phyloP scores from a whole-genome alignment of 345 rosid genomes.

The Sapria himalayana region DNA sequence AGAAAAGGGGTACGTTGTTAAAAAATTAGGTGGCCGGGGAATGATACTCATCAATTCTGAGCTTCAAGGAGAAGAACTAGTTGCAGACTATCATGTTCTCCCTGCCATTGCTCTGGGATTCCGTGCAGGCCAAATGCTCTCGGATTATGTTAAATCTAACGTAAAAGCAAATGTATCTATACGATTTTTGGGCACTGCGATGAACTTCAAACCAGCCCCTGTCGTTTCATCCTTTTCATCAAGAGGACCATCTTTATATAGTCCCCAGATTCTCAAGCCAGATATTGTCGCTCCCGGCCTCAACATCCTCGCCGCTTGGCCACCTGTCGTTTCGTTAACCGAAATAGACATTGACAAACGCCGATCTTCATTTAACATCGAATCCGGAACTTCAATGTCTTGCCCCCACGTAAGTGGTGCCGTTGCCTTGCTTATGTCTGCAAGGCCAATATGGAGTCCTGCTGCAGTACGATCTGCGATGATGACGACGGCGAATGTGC shows the following conservation, averaged over 20 bases:
- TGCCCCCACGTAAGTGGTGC: constrained; percentile 79
- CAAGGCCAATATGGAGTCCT: constrained; percentile 52
- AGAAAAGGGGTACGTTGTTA: constrained; percentile 47
- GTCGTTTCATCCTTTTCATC: constrained; percentile 55
- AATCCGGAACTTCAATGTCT: constrained; percentile 82
- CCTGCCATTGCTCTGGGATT: constrained; percentile 49
- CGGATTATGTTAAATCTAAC: constrained; percentile 17
- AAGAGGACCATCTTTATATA: constrained; percentile 47
- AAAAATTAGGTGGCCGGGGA: constrained; percentile 45
- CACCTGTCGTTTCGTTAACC: constrained; percentile 35
- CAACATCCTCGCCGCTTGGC: constrained; percentile 76
- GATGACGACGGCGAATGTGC: constrained; percentile 50
- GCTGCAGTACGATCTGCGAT: constrained; percentile 56
- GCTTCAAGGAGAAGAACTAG: constrained; percentile 41
- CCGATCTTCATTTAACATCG: constrained; percentile 45
- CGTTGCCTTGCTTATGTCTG: constrained; percentile 46
- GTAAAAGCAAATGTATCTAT: constrained; percentile 37
- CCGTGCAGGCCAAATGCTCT: constrained; percentile 23
- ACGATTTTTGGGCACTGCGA: constrained; percentile 22
- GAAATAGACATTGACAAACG: constrained; percentile 41
- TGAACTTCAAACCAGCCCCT: constrained; percentile 46
- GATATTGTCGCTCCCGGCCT: constrained; percentile 80
- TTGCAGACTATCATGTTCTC: constrained; percentile 56
- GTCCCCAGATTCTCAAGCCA: constrained; percentile 48
- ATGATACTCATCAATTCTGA: constrained; percentile 48